Evolutionary conservation across 805 yeast species (phyloP), one percentile per base, ranked within the genome.

Genomic region (Schizosaccharomyces octosporus): DNA sequence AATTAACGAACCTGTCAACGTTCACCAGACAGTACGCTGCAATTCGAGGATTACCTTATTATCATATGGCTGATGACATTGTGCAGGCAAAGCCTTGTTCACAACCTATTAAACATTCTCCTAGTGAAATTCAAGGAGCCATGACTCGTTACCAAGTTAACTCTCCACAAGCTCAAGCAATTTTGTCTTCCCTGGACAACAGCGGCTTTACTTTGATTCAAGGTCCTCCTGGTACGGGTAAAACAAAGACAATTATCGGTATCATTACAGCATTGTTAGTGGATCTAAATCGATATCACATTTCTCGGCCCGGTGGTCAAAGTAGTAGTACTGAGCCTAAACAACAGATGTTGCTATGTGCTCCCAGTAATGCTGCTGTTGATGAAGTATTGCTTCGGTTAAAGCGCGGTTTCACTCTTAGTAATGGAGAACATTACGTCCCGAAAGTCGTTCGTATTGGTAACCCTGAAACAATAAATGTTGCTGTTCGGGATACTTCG

Each of bases 291-390:
- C 66, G 67, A 11, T 59, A 61, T 2, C 63, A 65, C 17, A 66
- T 66, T 24, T 27, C 59, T 4, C 61, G 66, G 17, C 67, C 69
- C 11, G 68, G 66, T 6, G 6, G 65, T 64, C 41, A 45, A 24
- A n/a, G 6, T 2, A 15, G 29, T 21, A 24, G 55, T 6, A 42
- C 29, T 6, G 51, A 63, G 6, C 71, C 70, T 39, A 73, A 72
- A 36, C 76, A 79, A 43, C 85, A 86, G 63, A 80, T 93, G 0
- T 73, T 93, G 60, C 81, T 93, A 21, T 94, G 98, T 78, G 97
- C 98, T 1, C 99, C 99, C 2, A 87, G 96, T 69, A 93, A 93
- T 74, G 99, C 99, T 0, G 99, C 99, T 15, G 96, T 93, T 3
- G 99, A 93, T 72, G 98, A 94, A 69, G 75, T 93, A 64, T 93